phyloP scores from a whole-genome alignment of 305 asterid species.

The Fraxinus albicans region DNA sequence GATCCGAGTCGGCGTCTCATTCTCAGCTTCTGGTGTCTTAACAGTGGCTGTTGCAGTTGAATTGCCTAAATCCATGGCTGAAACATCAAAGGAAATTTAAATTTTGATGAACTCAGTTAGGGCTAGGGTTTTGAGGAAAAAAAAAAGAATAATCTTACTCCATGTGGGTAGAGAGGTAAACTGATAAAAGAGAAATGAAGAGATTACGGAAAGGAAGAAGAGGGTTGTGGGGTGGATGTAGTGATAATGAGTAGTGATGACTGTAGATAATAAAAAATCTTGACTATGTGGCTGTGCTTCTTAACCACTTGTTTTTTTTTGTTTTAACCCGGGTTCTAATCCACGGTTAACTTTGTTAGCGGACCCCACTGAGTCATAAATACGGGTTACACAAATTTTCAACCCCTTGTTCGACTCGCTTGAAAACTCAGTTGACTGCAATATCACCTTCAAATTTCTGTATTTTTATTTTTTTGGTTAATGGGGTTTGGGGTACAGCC shows the following conservation, averaged over 20 bases:
- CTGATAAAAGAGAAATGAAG: neutral
- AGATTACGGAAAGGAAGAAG: conserved; percentile 9
- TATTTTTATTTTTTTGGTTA: neutral
- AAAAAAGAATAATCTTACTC: conserved; percentile 12
- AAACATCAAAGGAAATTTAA: conserved; percentile 34
- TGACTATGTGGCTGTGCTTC: conserved; percentile 69
- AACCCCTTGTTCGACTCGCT: too few species aligned
- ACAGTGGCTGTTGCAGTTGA: conserved; percentile 30
- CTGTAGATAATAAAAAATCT: conserved; percentile 63
- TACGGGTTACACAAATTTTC: neutral
- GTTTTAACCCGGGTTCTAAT: conserved; percentile 36
- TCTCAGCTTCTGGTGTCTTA: conserved; percentile 64
- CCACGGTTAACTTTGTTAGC: neutral
- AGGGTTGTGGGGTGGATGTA: conserved; percentile 8
- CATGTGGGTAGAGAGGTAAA: conserved; percentile 12
- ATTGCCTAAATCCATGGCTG: conserved; percentile 55
- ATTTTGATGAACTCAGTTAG: conserved; percentile 27
- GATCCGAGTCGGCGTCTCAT: conserved; percentile 70
- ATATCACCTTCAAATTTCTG: neutral
- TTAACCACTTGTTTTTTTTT: conserved; percentile 44
- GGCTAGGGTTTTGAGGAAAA: conserved; percentile 36
- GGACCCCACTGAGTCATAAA: conserved; percentile 13
- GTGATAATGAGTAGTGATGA: conserved; percentile 32
- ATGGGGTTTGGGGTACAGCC: neutral
- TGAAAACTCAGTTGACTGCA: conserved; percentile 16